Percentiles rank a stretch among this genome's conserved stretches.
phyloP scores from a whole-genome alignment of 1,284 basidiomycete genomes.

The Meira nashicola region DNA sequence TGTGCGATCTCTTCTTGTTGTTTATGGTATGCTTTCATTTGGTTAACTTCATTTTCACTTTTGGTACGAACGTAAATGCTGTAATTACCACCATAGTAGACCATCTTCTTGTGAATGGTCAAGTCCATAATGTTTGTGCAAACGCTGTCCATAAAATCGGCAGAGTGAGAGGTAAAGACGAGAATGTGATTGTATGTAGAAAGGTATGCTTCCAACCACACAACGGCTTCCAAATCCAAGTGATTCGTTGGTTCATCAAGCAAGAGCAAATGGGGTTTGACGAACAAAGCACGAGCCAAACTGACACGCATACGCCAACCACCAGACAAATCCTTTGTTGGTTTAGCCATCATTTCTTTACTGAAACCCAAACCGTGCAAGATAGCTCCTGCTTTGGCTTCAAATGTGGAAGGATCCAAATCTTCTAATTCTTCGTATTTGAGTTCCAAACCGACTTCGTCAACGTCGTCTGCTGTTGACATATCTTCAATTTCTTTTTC shows the following conservation, averaged over 20 bases:
- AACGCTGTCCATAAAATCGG: conserved; percentile 59
- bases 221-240: conserved; percentile 92
- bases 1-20: conserved; percentile 97
- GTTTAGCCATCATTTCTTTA: conserved; percentile 86
- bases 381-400: conserved; percentile 90
- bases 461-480: conserved; percentile 79
- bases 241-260: conserved; percentile 74
- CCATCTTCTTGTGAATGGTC: conserved; percentile 72
- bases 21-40: conserved; percentile 97
- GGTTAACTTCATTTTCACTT: conserved; percentile 95
- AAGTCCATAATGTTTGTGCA: conserved; percentile 94
- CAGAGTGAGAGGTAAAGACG: conserved; percentile 59
- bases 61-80: conserved; percentile 92
- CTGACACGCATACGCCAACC: conserved; percentile 99
- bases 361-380: conserved; percentile 94
- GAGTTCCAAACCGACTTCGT: conserved; percentile 78
- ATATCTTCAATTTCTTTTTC: conserved; percentile 93
- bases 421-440: conserved; percentile 96
- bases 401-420: conserved; percentile 90
- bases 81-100: conserved; percentile 94
- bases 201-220: conserved; percentile 96
- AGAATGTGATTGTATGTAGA: conserved; percentile 98
- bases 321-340: conserved; percentile 97
- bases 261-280: conserved; percentile 90
- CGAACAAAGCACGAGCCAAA: conserved; percentile 87